Evolutionary conservation across 2,329 filamentous ascomycete species (phyloP).

Genomic region (Ophiostoma sp.): DNA sequence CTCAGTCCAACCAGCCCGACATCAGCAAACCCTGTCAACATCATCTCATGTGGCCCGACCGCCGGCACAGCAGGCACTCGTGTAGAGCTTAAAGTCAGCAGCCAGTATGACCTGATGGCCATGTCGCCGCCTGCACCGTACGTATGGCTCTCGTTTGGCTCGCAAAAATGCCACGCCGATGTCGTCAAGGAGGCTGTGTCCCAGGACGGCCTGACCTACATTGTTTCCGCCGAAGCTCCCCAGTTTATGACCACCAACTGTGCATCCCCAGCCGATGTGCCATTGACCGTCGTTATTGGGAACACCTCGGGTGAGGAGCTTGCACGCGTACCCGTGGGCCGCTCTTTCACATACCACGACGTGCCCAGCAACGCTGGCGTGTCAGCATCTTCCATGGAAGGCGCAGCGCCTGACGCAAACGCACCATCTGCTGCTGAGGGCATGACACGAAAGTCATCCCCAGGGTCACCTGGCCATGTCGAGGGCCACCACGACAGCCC

Average conservation of each 20-base stretch:
- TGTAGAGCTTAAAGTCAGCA: slow-evolving; percentile 67
- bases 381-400: slow-evolving; percentile 29
- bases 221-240: slow-evolving; percentile 67
- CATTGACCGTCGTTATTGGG: slow-evolving; percentile 50
- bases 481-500: slow-evolving; percentile 40
- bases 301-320: slow-evolving; percentile 48
- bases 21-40: slow-evolving; percentile 31
- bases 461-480: slow-evolving; percentile 41
- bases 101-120: slow-evolving; percentile 63
- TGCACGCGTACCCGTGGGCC: slow-evolving; percentile 43
- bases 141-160: slow-evolving; percentile 70
- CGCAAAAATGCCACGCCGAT: slow-evolving; percentile 63
- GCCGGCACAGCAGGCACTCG: slow-evolving; percentile 64
- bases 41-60: slow-evolving; percentile 65
- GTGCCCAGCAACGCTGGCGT: slow-evolving; percentile 26
- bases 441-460: slow-evolving; percentile 38
- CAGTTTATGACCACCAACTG: slow-evolving; percentile 49
- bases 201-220: slow-evolving; percentile 56
- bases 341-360: slow-evolving; percentile 42
- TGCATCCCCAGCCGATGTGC: slow-evolving; percentile 44
- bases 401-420: slow-evolving; percentile 16
- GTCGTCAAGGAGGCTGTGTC: slow-evolving; percentile 50
- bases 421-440: slow-evolving; percentile 37
- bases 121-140: slow-evolving; percentile 51
- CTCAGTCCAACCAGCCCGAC: slow-evolving; percentile 36